Evolutionary conservation across 2,329 filamentous ascomycete genomes (phyloP).

Genomic region (Fusarium odoratissimum): DNA sequence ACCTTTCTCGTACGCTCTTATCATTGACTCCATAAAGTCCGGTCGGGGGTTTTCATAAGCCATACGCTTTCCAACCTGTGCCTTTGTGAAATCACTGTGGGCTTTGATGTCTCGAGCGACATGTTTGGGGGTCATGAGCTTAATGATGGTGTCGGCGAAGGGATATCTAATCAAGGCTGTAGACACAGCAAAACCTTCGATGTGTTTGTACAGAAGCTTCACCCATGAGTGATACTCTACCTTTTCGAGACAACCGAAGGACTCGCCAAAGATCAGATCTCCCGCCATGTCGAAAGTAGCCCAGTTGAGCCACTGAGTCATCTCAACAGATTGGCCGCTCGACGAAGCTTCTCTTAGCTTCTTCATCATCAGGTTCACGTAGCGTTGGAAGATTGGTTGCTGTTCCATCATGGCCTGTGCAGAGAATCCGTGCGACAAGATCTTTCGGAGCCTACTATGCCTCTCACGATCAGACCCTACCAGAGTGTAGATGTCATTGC

Average conservation of each 20-base stretch:
- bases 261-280: neutral
- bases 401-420: neutral
- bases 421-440: neutral
- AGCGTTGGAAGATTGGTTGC: neutral
- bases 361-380: neutral
- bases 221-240: neutral
- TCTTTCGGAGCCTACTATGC: neutral
- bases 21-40: neutral
- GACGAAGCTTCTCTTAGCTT: neutral
- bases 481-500: neutral
- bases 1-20: neutral
- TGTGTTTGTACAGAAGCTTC: neutral
- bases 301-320: neutral
- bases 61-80: neutral
- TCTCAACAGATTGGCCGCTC: neutral
- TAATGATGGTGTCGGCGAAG: neutral
- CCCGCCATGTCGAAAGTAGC: neutral
- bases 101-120: neutral
- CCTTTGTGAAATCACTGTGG: neutral
- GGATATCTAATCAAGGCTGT: neutral
- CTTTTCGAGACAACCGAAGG: neutral
- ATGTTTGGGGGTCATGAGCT: neutral
- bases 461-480: neutral
- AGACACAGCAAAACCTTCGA: neutral
- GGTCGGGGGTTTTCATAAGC: neutral